phyloP scores from a whole-genome alignment of 2,329 filamentous ascomycete genomes.

The Pseudogymnoascus sp. region DNA sequence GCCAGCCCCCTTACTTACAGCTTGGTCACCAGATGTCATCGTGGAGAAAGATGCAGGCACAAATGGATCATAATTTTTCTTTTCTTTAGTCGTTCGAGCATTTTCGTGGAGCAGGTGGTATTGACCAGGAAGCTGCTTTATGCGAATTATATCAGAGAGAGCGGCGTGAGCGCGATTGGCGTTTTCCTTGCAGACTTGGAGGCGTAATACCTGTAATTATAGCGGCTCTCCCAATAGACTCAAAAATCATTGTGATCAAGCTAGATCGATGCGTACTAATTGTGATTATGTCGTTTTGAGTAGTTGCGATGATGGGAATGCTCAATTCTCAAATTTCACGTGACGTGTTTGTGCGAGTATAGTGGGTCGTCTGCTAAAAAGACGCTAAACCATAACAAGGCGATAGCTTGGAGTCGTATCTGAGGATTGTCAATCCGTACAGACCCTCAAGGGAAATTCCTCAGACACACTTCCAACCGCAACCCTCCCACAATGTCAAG shows the following conservation, averaged over 20 bases:
- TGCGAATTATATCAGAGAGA: not conserved
- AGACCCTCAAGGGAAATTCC: not conserved
- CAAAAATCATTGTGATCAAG: not conserved
- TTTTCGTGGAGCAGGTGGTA: slow-evolving; percentile 3
- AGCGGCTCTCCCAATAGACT: slow-evolving; percentile 5
- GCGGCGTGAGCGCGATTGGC: slow-evolving; percentile 1
- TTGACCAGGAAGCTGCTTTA: slow-evolving; percentile 1
- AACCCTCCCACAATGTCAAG: slow-evolving; percentile 19
- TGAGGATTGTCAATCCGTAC: not conserved
- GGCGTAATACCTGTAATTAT: slow-evolving; percentile 8
- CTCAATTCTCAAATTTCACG: not conserved
- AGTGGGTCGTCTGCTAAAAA: not conserved
- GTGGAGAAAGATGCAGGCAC: not conserved
- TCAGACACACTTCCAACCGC: not conserved
- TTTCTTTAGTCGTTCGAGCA: slow-evolving; percentile 1
- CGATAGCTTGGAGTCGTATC: slow-evolving; percentile 4
- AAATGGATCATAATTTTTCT: not conserved
- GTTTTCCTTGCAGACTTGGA: slow-evolving; percentile 6
- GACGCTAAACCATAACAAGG: not conserved
- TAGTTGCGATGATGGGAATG: not conserved
- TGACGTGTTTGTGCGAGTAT: not conserved
- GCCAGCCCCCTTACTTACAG: not conserved
- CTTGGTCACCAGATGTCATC: not conserved
- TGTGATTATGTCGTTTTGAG: not conserved
- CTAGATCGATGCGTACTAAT: not conserved